Percentiles rank a stretch among this genome's conserved stretches.
phyloP scores from a whole-genome alignment of 345 rosid genomes.

The Linum usitatissimum region DNA sequence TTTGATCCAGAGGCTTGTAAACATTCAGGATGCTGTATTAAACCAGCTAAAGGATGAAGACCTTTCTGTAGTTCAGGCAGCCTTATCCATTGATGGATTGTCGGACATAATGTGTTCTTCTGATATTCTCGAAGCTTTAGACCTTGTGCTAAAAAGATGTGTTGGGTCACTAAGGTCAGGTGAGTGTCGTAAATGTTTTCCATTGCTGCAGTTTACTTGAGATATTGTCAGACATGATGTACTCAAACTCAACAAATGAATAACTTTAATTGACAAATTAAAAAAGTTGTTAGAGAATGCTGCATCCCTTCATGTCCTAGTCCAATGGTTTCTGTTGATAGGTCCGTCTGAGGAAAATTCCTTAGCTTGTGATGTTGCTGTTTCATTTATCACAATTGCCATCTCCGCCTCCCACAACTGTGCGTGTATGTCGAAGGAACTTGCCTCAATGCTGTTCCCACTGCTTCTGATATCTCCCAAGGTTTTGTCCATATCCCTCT shows the following conservation, averaged over 20 bases:
- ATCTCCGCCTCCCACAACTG: constrained; percentile 33
- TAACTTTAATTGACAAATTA: neutral
- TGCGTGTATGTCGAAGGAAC: constrained; percentile 34
- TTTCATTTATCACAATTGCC: constrained; percentile 43
- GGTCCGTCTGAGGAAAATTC: constrained; percentile 40
- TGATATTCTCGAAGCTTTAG: constrained; percentile 50
- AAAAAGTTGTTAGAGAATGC: neutral
- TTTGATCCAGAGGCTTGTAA: constrained; percentile 44
- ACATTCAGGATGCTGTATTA: constrained; percentile 54
- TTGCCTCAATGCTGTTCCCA: constrained; percentile 65
- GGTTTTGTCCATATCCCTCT: constrained; percentile 29
- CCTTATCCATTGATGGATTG: constrained; percentile 53
- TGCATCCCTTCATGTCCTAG: neutral
- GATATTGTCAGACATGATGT: neutral
- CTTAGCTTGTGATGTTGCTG: constrained; percentile 46
- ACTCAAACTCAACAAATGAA: neutral
- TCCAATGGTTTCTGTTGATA: constrained; percentile 20
- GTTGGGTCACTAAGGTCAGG: constrained; percentile 36
- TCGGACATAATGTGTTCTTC: constrained; percentile 37
- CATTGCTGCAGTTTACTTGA: neutral
- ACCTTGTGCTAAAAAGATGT: constrained; percentile 44
- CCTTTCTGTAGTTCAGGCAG: constrained; percentile 62
- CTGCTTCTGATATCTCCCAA: constrained; percentile 57
- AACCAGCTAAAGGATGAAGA: constrained; percentile 76
- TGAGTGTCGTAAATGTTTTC: constrained; percentile 22